phyloP scores from a whole-genome alignment of 2,329 filamentous ascomycete species.

The Ophiognomonia clavigignenti-juglandacearum region DNA sequence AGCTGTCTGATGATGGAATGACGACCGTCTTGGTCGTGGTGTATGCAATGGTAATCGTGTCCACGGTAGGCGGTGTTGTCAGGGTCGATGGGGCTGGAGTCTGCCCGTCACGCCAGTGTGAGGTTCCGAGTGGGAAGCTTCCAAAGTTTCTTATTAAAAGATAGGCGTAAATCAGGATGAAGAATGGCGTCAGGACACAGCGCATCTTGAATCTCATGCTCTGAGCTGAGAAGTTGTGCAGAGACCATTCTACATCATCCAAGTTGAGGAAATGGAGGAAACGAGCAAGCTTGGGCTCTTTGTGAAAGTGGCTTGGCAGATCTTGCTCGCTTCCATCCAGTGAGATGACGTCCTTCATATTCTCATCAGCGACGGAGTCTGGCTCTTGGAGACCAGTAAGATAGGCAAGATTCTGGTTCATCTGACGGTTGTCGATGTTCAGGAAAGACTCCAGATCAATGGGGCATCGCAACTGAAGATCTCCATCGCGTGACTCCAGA shows the following conservation, averaged over 20 bases:
- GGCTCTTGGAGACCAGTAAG: conserved; percentile 34
- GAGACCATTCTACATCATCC: too few relatives aligned
- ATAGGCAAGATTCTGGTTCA: conserved; percentile 49
- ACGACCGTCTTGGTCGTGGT: conserved; percentile 32
- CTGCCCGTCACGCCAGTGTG: too few relatives aligned
- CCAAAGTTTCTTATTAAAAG: too few relatives aligned
- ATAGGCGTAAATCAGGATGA: too few relatives aligned
- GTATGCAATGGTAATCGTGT: conserved; percentile 31
- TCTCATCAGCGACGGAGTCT: conserved; percentile 6
- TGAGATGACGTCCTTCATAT: not conserved
- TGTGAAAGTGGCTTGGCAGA: not conserved
- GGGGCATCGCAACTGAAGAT: conserved; percentile 34
- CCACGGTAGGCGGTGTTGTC: conserved; percentile 21
- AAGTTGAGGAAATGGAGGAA: too few relatives aligned
- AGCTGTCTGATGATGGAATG: conserved; percentile 21
- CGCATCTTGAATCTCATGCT: too few relatives aligned
- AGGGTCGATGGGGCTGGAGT: conserved; percentile 1
- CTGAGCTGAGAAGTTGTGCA: too few relatives aligned
- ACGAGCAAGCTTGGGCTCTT: too few relatives aligned
- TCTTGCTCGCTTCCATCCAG: not conserved
- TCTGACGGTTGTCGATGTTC: conserved; percentile 46
- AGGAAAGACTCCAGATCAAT: conserved; percentile 45
- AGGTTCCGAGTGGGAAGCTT: too few relatives aligned
- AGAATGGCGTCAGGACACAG: too few relatives aligned
- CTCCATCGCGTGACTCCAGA: conserved; percentile 36